phyloP scores from a whole-genome alignment of 768 basidiomycete species.

The Collybiopsis confluens region DNA sequence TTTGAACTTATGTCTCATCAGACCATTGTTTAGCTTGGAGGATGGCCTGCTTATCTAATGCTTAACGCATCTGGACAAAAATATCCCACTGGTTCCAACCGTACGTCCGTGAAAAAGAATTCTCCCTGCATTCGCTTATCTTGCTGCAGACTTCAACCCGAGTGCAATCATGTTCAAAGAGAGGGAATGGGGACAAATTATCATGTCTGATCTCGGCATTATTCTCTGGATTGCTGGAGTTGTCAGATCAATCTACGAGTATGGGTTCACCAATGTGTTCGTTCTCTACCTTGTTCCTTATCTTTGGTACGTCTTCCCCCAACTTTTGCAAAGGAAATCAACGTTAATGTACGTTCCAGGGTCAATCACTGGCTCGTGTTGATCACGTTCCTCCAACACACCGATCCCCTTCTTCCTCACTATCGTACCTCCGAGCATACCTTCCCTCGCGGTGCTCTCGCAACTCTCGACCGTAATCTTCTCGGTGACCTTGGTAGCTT shows the following conservation, averaged over 20 bases:
- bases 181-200: slow-evolving; percentile 70
- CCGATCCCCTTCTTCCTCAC: slow-evolving; percentile 91
- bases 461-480: slow-evolving; percentile 83
- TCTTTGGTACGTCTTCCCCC: slow-evolving; percentile 52
- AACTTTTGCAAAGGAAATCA: background rate
- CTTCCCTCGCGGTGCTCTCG: slow-evolving; percentile 89
- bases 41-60: slow-evolving; percentile 84
- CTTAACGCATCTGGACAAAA: slow-evolving; percentile 84
- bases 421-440: slow-evolving; percentile 88
- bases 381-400: slow-evolving; percentile 98
- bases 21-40: slow-evolving; percentile 49
- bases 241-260: slow-evolving; percentile 48
- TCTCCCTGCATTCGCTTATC: background rate
- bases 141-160: slow-evolving; percentile 66
- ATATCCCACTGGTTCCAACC: slow-evolving; percentile 78
- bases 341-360: slow-evolving; percentile 30
- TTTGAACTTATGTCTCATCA: background rate
- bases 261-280: slow-evolving; percentile 70
- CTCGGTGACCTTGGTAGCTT: slow-evolving; percentile 74
- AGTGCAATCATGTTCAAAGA: slow-evolving; percentile 77
- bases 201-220: slow-evolving; percentile 83
- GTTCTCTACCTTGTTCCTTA: slow-evolving; percentile 84
- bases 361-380: slow-evolving; percentile 93
- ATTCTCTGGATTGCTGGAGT: slow-evolving; percentile 65
- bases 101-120: slow-evolving; percentile 37